phyloP scores from a whole-genome alignment of 352 stramenopile genomes.

The Vaucheria bursata region DNA sequence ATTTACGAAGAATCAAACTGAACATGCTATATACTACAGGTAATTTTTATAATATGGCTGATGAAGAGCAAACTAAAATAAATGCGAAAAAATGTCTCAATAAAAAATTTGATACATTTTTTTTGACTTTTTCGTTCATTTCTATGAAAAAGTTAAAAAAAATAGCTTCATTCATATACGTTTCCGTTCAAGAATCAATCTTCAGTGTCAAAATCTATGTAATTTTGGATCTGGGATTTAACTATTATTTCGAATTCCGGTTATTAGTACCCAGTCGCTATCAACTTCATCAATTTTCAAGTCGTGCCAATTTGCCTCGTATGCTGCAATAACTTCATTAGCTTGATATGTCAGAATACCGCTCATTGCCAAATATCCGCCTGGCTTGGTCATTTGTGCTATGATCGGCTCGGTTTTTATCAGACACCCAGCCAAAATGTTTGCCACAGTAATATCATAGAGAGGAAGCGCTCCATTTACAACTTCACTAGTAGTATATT shows the following conservation, averaged over 20 bases:
- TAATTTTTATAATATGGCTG: no score
- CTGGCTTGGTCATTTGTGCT: conserved; percentile 27
- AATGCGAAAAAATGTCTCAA: no score
- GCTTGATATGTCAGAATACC: conserved; percentile 1
- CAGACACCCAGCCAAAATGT: conserved; percentile 38
- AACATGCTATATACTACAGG: no score
- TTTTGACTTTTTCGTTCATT: no score
- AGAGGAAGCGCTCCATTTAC: not conserved
- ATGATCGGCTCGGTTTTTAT: conserved; percentile 17
- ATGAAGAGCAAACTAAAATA: no score
- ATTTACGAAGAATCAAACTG: no score
- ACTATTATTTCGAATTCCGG: not conserved
- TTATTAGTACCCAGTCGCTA: conserved; percentile 4
- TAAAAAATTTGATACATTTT: no score
- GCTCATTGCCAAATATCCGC: conserved; percentile 5
- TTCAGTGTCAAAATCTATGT: no score
- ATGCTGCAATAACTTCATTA: not conserved
- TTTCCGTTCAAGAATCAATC: no score
- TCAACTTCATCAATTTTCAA: not conserved
- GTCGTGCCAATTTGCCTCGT: not conserved
- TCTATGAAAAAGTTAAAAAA: no score
- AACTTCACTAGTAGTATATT: conserved; percentile 6
- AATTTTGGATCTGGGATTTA: no score
- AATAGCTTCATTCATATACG: no score
- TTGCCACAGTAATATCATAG: conserved; percentile 40